Conservation (phyloP, 371 early-diverging fungal species). For the Zopfochytrium polystomum region DNA sequence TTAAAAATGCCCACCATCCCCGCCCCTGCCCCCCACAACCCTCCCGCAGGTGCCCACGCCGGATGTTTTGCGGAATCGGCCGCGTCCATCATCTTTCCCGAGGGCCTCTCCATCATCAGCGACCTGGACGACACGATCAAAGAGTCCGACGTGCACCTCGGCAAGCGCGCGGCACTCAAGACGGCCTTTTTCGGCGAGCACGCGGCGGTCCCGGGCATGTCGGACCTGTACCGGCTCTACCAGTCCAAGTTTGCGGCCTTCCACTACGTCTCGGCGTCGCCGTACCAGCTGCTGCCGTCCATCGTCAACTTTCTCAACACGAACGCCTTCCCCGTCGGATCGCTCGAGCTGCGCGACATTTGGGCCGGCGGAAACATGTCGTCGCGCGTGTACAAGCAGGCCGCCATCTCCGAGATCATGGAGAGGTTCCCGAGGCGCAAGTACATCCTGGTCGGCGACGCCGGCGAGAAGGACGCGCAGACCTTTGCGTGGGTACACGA, state of each 20-base stretch:
- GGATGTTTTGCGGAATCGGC: slow-evolving; percentile 35
- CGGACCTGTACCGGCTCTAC: slow-evolving; percentile 57
- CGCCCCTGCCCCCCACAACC: too few relatives aligned
- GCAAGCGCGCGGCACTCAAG: slow-evolving; percentile 62
- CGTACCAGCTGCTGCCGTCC: slow-evolving; percentile 80
- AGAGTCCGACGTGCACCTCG: slow-evolving; percentile 68
- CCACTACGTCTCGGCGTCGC: slow-evolving; percentile 90
- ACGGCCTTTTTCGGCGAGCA: slow-evolving; percentile 68
- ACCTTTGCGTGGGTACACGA: slow-evolving; percentile 65
- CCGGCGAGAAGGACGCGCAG: slow-evolving; percentile 86
- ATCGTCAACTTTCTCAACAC: slow-evolving; percentile 66
- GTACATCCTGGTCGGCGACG: slow-evolving; percentile 87
- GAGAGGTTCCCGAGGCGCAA: slow-evolving; percentile 76
- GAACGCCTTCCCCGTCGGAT: slow-evolving; percentile 76
- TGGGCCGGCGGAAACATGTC: slow-evolving; percentile 42
- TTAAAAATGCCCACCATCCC: too few relatives aligned
- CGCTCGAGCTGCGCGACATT: slow-evolving; percentile 57
- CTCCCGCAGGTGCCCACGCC: slow-evolving; percentile 7
- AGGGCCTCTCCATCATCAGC: slow-evolving; percentile 72
- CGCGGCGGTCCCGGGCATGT: slow-evolving; percentile 65
- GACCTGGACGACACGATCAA: slow-evolving; percentile 91
- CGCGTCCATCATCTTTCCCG: slow-evolving; percentile 54
- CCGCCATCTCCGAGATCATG: slow-evolving; percentile 48
- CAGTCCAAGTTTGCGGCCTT: slow-evolving; percentile 65
- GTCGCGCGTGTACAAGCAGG: slow-evolving; percentile 57